These are phyloP conservation scores for Pythium pyrilobum DNA, from an alignment of 352 stramenopile species.

Conservation along the genomic window DNA sequence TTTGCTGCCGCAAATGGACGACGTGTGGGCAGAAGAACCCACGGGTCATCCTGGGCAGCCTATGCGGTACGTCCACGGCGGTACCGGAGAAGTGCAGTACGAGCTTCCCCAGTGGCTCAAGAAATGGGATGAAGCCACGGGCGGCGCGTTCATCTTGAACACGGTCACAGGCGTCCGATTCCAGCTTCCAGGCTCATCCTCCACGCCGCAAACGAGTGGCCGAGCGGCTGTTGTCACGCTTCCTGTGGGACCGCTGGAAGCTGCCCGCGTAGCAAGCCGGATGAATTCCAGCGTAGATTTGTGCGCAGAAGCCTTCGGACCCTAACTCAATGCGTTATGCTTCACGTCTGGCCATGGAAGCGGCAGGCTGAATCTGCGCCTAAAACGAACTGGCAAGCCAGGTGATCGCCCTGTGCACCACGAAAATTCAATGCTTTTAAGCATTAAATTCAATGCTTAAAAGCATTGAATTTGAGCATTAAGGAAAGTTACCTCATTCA, in stretches of 20 bases:
- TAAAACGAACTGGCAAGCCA: too few relatives aligned
- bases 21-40: constrained; percentile 15
- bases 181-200: constrained; percentile 6
- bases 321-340: not conserved
- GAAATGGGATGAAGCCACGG: constrained; percentile 1
- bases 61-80: constrained; percentile 8
- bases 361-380: too few relatives aligned
- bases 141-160: constrained; percentile 16
- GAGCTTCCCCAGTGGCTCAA: constrained; percentile 15
- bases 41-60: not conserved
- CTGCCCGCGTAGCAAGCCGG: constrained; percentile 11
- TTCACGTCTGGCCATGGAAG: not conserved
- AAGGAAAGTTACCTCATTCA: too few relatives aligned
- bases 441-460: too few relatives aligned
- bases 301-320: constrained; percentile 7
- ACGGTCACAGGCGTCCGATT: constrained; percentile 14
- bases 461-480: too few relatives aligned
- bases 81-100: constrained; percentile 8
- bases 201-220: constrained; percentile 2
- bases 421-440: too few relatives aligned
- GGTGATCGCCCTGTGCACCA: too few relatives aligned
- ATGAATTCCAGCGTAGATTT: constrained; percentile 4
- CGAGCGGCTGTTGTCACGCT: constrained; percentile 9
- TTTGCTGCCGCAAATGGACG: constrained; percentile 15
- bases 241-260: constrained; percentile 11